Evolutionary conservation across 768 basidiomycete species (phyloP).

Genomic region (Pleurotus eryngii): DNA sequence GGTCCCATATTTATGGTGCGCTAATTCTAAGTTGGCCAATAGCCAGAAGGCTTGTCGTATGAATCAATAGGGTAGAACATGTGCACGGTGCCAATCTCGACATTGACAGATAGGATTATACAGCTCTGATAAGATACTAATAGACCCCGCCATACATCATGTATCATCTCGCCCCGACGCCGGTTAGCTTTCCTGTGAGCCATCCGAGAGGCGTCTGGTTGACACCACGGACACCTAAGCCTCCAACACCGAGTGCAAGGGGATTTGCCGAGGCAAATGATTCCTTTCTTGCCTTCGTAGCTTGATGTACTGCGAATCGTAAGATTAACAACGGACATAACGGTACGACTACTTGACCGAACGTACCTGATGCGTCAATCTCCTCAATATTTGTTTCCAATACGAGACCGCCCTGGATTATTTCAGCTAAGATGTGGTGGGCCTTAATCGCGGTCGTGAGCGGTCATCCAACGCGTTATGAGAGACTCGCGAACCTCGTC

Average conservation of each 20-base stretch:
- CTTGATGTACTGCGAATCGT: slow-evolving; percentile 54
- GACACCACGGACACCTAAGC: slow-evolving; percentile 56
- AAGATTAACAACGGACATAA: slow-evolving; percentile 3
- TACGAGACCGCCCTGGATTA: slow-evolving; percentile 95
- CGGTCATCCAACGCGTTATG: neutral
- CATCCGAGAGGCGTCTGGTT: slow-evolving; percentile 75
- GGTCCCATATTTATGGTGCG: neutral
- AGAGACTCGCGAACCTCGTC: slow-evolving; percentile 67
- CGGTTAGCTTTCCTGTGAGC: slow-evolving; percentile 72
- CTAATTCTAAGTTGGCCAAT: too few relatives aligned
- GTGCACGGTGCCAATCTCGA: too few relatives aligned
- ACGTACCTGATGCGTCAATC: slow-evolving; percentile 67
- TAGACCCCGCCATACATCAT: too few relatives aligned
- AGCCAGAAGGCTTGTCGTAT: too few relatives aligned
- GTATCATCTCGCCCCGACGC: slow-evolving; percentile 48
- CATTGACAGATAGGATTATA: neutral
- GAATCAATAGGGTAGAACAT: too few relatives aligned
- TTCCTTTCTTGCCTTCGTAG: slow-evolving; percentile 70
- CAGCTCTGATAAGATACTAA: neutral
- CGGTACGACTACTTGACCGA: neutral
- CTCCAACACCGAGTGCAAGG: slow-evolving; percentile 62
- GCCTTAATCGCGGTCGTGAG: slow-evolving; percentile 47
- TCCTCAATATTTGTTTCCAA: slow-evolving; percentile 93
- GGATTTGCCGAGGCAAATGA: slow-evolving; percentile 83
- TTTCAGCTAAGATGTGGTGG: slow-evolving; percentile 92